Base-by-base conservation (phyloP, 1,284 basidiomycete genomes). In the Trametes sp. region DNA sequence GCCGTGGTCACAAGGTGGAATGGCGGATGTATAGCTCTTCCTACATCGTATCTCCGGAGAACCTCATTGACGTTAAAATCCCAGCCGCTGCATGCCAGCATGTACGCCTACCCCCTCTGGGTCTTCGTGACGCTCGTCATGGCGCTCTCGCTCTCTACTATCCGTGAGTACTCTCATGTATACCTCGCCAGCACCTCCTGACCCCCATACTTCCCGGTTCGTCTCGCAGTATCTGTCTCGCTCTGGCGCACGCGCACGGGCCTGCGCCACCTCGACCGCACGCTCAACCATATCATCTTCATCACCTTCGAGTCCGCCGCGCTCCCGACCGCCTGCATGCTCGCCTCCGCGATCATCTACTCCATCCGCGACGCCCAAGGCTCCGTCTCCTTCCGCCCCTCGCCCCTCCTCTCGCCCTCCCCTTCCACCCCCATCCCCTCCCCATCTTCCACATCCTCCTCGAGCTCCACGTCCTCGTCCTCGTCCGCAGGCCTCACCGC, bases 261-360 rank as follows among this genome's bases (percentile, higher is more conserved):
- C 4, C 63, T 80, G 21, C 69, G 69, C 13, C 71, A 80, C 54
- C 74, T 80, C 24, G 82, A 85, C 70, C 74, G 76, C 61, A 78
- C 78, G 13, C 70, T 86, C 9, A 64, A 74, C 29, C 73, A 76
- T 35, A 77, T 85, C 58, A 82, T 83, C 62, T 62, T 74, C 24
- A 76, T 84, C 54, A 81, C 82, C 24, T 81, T 82, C 74, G 82
- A 83, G 66, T 81, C 83, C 4, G 81, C 84, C 13, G 73, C 78
- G 16, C 72, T 82, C 35, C 83, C 84, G 2, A 78, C 77, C 4
- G 62, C 79, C 5, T 81, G 77, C 64, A 82, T 82, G 77, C 62
- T 83, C 42, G 64, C 78, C 45, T 79, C 82, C 10, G 77, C 79
- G 5, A 70, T 72, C 28, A 65, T 84, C 16, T 82, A 80, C 64